phyloP scores from a whole-genome alignment of 169 alveolate genomes.

The Eimeria falciformis region DNA sequence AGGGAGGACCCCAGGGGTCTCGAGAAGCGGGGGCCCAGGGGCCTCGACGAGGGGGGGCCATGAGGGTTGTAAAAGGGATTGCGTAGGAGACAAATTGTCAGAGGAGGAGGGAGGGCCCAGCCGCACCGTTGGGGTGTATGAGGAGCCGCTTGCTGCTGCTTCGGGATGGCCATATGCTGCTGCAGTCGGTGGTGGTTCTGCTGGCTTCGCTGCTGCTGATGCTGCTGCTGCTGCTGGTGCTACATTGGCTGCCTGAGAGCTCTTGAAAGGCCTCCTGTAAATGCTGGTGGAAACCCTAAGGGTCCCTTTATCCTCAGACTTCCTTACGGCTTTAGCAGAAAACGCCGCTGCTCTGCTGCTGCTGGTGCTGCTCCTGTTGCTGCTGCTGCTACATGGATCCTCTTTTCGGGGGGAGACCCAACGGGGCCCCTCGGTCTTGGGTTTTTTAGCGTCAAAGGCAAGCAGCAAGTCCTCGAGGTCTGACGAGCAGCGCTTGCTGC shows the following conservation, averaged over 20 bases:
- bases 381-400: background rate
- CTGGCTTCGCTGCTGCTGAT: background rate
- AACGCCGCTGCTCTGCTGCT: background rate
- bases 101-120: conserved; percentile 54
- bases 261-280: background rate
- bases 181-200: background rate
- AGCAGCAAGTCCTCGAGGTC: conserved; percentile 50
- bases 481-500: conserved; percentile 27
- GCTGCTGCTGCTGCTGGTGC: conserved; percentile 10
- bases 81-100: conserved; percentile 64
- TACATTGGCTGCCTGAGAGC: background rate
- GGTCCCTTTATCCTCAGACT: background rate
- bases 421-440: background rate
- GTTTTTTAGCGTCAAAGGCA: conserved; percentile 19
- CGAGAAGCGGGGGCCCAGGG: no score
- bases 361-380: background rate
- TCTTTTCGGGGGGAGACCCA: background rate
- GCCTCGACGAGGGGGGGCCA: no score
- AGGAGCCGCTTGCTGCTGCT: conserved; percentile 26
- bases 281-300: background rate
- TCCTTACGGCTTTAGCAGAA: background rate
- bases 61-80: background rate
- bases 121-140: conserved; percentile 59
- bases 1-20: no score
- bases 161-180: conserved; percentile 8